Percentiles rank a stretch among this genome's conserved stretches.
phyloP scores from a whole-genome alignment of 2,329 filamentous ascomycete genomes.

The Tolypocladium cylindrosporum region DNA sequence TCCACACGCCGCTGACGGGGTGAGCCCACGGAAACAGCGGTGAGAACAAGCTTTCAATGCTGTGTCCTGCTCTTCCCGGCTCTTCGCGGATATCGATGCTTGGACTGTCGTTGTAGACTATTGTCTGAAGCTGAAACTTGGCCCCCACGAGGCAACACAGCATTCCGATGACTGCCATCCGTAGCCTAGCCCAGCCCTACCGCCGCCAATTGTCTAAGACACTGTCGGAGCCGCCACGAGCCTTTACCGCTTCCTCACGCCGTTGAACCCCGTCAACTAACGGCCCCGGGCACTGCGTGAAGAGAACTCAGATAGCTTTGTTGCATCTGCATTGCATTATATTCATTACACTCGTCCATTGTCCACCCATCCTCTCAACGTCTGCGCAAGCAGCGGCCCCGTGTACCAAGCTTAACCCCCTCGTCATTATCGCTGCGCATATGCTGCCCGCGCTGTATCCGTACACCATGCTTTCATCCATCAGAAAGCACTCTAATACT shows the following conservation, averaged over 20 bases:
- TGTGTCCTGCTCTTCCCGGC: neutral
- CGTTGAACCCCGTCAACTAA: neutral
- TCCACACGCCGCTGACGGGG: neutral
- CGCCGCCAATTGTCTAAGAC: constrained; percentile 1
- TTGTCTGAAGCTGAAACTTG: neutral
- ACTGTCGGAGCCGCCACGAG: neutral
- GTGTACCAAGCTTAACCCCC: neutral
- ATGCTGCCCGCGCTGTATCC: neutral
- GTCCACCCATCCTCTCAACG: neutral
- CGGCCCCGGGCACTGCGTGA: neutral
- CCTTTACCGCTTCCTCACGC: neutral
- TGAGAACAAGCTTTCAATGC: neutral
- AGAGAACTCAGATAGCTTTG: neutral
- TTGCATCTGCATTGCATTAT: neutral
- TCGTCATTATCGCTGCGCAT: neutral
- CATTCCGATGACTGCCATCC: neutral
- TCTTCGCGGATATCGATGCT: neutral
- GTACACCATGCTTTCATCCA: neutral
- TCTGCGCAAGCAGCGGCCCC: neutral
- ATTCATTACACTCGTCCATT: neutral
- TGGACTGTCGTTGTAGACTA: neutral
- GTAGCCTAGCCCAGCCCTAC: neutral
- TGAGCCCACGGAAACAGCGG: neutral
- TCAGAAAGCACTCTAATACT: neutral
- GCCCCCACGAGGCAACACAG: neutral